Conservation (phyloP, 225 moss, liverwort and hornwort species). For the Lunularia cruciata region DNA sequence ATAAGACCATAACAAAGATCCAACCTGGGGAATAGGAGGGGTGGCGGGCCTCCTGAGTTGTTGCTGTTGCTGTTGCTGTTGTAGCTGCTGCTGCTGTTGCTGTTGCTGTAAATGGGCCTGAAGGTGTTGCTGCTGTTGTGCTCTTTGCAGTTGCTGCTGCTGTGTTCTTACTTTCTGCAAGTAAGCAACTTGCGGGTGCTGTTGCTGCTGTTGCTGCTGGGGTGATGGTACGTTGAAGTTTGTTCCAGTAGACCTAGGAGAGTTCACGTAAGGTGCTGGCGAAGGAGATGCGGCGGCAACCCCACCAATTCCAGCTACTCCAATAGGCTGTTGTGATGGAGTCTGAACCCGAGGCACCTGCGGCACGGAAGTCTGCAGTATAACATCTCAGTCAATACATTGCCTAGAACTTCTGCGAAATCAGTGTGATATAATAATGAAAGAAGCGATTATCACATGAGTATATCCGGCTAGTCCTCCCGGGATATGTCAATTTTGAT, state of each 20-base stretch:
- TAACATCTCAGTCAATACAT: neutral
- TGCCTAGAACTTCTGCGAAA: too few relatives aligned
- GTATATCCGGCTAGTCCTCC: too few relatives aligned
- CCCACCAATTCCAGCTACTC: constrained; percentile 54
- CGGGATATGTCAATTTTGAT: too few relatives aligned
- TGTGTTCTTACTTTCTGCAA: constrained; percentile 52
- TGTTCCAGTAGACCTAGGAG: constrained; percentile 69
- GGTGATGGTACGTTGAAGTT: constrained; percentile 86
- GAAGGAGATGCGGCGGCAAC: constrained; percentile 61
- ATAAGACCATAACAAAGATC: neutral
- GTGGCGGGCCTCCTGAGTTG: constrained; percentile 87
- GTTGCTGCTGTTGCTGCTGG: constrained; percentile 73
- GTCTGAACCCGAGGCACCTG: constrained; percentile 53
- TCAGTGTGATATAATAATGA: too few relatives aligned
- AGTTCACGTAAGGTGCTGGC: constrained; percentile 72
- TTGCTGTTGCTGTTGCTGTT: constrained; percentile 64
- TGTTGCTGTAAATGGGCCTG: constrained; percentile 64
- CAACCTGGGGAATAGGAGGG: constrained; percentile 89
- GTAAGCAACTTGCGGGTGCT: constrained; percentile 48
- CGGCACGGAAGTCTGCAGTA: constrained; percentile 32
- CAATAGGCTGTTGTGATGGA: constrained; percentile 59
- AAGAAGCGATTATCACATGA: too few relatives aligned
- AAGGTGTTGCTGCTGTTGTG: constrained; percentile 34
- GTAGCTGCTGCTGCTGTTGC: constrained; percentile 58
- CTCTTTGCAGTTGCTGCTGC: constrained; percentile 60